Evolutionary conservation across 352 stramenopile species (phyloP), one percentile per base, ranked within the genome.

Genomic region (Phytophthora pistaciae): DNA sequence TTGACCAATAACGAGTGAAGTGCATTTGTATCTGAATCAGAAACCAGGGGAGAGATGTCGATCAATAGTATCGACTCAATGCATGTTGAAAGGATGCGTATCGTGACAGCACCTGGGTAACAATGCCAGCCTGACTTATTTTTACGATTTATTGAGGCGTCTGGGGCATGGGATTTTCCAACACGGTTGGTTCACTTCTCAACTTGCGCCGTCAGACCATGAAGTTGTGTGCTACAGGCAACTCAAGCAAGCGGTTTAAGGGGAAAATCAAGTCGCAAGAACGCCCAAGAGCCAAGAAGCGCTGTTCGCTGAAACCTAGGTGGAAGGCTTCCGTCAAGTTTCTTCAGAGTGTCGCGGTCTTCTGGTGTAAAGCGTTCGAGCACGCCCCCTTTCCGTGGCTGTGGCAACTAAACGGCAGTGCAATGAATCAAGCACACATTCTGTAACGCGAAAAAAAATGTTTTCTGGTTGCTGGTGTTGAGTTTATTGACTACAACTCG

Each of bases 401-500:
- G 36, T 10, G 36, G 14, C 14, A 18, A 18, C 36, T 44, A 33
- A 33, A 29, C 29, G 29, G 29, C 29, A 33, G 36, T 29, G 25
- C 1, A 29, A 5, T 29, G 25, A 16, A 44, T 18, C 10, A 5
- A 44, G 14, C 36, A 18, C 36, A 44, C 14, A 44, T 16, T 18
- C 29, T 33, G 29, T 33, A 33, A 33, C 29, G 29, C 29, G 8
- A 29, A 10, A 33, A 33, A 33, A 33, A 33, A 33, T 33, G 10
- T 9, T 33, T 0, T 33, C 29, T 33, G 29, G 29, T 33, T 33
- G 29, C 29, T 33, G 29, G 29, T 33, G 6, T 33, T 33, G 29
- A 33, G 29, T 40, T 40, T 40, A 40, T 13, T 16, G 36, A 18
- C 61, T 74, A 78, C 13, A 78, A 46, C 56, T 78, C 70, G 23